Evolutionary conservation across 1,284 basidiomycete genomes (phyloP), one percentile per base, ranked within the genome.

Genomic region (Trichosporon ovoides): DNA sequence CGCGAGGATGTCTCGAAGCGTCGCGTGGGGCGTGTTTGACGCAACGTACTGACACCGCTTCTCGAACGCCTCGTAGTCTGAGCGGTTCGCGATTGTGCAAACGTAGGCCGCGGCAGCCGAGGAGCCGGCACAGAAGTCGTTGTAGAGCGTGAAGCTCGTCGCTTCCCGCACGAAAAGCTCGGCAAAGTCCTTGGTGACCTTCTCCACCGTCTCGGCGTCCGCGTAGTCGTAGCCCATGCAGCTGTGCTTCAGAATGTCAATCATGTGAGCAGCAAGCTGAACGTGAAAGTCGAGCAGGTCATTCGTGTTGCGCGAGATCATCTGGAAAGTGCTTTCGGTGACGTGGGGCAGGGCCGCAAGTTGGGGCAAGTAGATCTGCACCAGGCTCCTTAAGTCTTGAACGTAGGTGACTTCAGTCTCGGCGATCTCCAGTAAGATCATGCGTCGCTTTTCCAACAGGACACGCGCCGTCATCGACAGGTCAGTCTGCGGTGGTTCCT

Each of bases 41-140:
- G 78, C 72, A 50, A 82, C 79, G 58, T 81, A 74, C 24, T 79
- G 74, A 35, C 87, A 94, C 12, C 83, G 84, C 55, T 86, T 84
- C 69, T 95, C 92, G 68, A 87, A 94, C 11, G 82, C 80, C 33
- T 87, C 85, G 85, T 90, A 93, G 68, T 92, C 89, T 0, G 81
- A 67, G 1, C 75, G 68, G 7, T 68, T 58, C 52, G 85, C 83
- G 10, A 85, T 80, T 46, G 82, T 82, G 57, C 87, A 83, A 1
- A 92, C 79, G 14, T 91, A 70, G 58, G 88, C 85, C 52, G 86
- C 79, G 0, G 90, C 91, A 64, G 89, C 87, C 52, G 84, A 83
- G 68, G 95, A 91, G 1, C 86, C 86, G 0, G 89, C 84, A 69
- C 92, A 95, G 68, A 91, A 95, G 12, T 82, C 77, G 72, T 90